Percentiles rank a stretch among this genome's conserved stretches.
These are phyloP conservation scores for Pseudevernia furfuracea DNA, from an alignment of 495 filamentous ascomycete species.

Conservation along the genomic window DNA sequence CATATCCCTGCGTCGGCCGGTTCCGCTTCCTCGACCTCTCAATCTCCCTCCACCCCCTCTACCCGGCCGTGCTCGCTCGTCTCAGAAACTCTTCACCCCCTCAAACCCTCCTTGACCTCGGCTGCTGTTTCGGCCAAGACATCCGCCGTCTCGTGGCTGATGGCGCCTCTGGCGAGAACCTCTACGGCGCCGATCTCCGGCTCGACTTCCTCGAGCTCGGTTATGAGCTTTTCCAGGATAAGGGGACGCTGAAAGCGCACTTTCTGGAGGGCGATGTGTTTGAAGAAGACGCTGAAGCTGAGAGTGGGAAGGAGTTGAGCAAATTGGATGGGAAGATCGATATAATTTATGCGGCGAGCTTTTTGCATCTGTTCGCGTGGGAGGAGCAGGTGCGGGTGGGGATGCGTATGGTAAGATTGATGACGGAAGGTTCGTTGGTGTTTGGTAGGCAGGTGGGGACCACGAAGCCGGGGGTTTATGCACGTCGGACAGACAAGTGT, in stretches of 20 bases:
- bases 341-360: not conserved
- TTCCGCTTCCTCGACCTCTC: slow-evolving; percentile 3
- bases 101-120: not conserved
- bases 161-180: not conserved
- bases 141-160: not conserved
- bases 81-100: not conserved
- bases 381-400: not conserved
- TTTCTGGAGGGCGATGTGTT: not conserved
- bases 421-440: not conserved
- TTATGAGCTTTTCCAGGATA: not conserved
- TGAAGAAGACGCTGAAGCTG: not conserved
- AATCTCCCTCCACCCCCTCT: not conserved
- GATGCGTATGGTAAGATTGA: not conserved
- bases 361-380: not conserved
- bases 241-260: not conserved
- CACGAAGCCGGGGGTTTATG: not conserved
- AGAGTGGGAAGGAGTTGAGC: not conserved
- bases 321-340: not conserved
- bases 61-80: not conserved
- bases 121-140: slow-evolving; percentile 2
- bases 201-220: not conserved
- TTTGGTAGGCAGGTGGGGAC: not conserved
- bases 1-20: not conserved
- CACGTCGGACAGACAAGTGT: not conserved
- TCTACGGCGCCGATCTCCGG: not conserved